Percentiles rank a stretch among this genome's conserved stretches.
phyloP scores from a whole-genome alignment of 352 stramenopile genomes.

The Pythium biforme region DNA sequence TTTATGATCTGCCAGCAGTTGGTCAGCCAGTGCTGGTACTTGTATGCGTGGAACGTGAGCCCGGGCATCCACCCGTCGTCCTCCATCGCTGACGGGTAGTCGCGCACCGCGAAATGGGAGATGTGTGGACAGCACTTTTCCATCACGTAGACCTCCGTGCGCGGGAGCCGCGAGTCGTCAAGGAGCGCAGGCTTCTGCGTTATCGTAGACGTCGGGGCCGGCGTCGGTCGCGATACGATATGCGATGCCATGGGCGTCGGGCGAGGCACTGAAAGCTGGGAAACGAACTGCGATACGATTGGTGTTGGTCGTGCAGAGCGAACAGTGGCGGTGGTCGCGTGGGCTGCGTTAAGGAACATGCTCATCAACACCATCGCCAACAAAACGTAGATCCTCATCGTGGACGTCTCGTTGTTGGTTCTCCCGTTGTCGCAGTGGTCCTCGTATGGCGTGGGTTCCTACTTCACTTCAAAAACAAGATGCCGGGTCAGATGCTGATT shows the following conservation, averaged over 20 bases:
- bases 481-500: no score
- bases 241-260: not conserved
- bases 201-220: not conserved
- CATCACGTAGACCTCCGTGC: slow-evolving; percentile 19
- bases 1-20: slow-evolving; percentile 21
- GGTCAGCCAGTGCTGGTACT: not conserved
- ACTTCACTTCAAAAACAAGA: not conserved
- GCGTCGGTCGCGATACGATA: not conserved
- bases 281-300: no score
- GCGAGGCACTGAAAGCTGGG: no score
- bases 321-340: no score
- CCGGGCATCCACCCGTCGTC: slow-evolving; percentile 12
- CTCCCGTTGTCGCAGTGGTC: no score
- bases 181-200: not conserved
- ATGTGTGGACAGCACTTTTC: slow-evolving; percentile 25
- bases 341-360: no score
- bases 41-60: slow-evolving; percentile 17
- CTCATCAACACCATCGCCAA: no score
- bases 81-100: slow-evolving; percentile 16
- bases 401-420: no score
- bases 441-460: no score
- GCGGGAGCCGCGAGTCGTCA: not conserved
- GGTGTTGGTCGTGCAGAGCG: no score
- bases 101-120: slow-evolving; percentile 12
- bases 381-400: no score